A percentile compares a stretch with the other conserved stretches of the same genome.
phyloP scores from a whole-genome alignment of 140 eudicot genomes.

The Cichorium intybus region DNA sequence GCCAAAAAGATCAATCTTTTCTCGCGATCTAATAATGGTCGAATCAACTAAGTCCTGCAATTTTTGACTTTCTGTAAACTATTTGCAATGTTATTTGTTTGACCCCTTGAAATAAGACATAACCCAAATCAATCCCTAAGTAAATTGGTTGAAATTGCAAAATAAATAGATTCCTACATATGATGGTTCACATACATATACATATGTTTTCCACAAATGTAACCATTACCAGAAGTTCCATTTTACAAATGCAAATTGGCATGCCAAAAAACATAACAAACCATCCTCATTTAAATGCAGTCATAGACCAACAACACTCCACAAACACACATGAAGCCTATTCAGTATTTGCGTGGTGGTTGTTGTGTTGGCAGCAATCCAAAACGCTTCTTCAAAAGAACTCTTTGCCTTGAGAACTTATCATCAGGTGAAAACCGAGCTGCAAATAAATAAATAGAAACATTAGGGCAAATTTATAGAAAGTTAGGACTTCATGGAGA shows the following conservation, averaged over 20 bases:
- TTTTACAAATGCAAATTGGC: not conserved
- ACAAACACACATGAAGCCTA: not conserved
- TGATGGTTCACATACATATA: no score
- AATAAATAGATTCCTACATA: not conserved
- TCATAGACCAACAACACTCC: not conserved
- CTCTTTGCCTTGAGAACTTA: constrained; percentile 88
- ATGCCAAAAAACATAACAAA: not conserved
- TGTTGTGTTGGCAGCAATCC: constrained; percentile 88
- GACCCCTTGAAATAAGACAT: no score
- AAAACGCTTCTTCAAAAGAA: constrained; percentile 87
- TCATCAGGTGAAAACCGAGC: constrained; percentile 99
- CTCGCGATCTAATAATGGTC: no score
- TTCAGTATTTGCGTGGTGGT: constrained; percentile 67
- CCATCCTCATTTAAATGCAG: constrained; percentile 1
- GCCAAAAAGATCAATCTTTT: no score
- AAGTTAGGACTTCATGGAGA: no score
- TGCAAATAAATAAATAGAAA: constrained; percentile 24
- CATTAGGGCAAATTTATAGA: not conserved
- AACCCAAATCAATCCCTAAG: no score
- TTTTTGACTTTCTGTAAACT: no score
- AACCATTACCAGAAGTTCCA: not conserved
- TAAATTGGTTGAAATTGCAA: no score
- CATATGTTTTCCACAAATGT: not conserved
- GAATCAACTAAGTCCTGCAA: no score
- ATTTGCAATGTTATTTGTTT: no score